phyloP scores from a whole-genome alignment of 2,329 filamentous ascomycete genomes.

The Colletotrichum limetticola region DNA sequence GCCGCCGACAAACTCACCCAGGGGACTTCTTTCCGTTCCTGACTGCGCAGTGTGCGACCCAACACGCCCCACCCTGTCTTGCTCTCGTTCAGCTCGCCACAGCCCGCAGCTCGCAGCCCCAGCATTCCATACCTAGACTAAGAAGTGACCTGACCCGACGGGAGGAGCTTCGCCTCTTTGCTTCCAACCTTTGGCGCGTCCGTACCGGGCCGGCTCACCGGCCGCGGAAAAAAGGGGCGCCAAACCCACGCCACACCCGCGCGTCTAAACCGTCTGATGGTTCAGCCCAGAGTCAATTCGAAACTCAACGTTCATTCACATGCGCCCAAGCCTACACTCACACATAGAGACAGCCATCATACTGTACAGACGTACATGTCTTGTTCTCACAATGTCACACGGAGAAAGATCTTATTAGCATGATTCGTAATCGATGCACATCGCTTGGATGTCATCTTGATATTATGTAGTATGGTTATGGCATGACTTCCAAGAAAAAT shows the following conservation, averaged over 20 bases:
- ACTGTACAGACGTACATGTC: not conserved
- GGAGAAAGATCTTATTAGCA: not conserved
- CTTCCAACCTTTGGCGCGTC: not conserved
- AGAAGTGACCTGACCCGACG: too few relatives aligned
- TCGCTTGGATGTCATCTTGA: slow-evolving; percentile 14
- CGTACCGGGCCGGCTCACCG: not conserved
- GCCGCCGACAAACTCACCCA: not conserved
- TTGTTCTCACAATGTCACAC: not conserved
- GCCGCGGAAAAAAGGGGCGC: slow-evolving; percentile 3
- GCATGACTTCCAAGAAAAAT: not conserved
- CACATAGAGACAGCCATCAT: not conserved
- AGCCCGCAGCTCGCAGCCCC: not conserved
- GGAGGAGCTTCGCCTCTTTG: not conserved
- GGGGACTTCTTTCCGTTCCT: not conserved
- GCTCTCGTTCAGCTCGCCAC: not conserved
- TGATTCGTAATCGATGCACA: slow-evolving; percentile 18
- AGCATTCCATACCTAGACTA: not conserved
- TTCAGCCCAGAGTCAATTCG: not conserved
- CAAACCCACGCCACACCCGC: slow-evolving; percentile 2
- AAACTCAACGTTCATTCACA: not conserved
- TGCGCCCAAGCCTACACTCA: not conserved
- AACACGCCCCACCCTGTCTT: not conserved
- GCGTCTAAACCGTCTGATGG: slow-evolving; percentile 12
- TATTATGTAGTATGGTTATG: slow-evolving; percentile 30
- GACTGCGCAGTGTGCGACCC: too few relatives aligned